Base-by-base conservation (phyloP, 2,329 filamentous ascomycete species). In the Bipolaris victoriae region DNA sequence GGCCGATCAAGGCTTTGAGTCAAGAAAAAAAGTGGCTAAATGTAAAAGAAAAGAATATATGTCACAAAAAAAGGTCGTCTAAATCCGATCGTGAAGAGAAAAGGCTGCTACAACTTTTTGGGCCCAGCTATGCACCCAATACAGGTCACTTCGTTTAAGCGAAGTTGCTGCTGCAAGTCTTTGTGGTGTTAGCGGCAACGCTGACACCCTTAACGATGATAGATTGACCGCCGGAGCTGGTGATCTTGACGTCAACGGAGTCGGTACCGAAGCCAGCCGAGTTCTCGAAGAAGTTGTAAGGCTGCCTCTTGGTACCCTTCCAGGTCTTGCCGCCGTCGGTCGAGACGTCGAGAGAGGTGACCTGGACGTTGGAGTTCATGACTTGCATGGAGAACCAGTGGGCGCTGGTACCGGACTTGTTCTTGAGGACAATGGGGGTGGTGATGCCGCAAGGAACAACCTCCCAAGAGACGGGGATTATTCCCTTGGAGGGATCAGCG, bases 341-440 rank as follows among this genome's bases (percentile, higher is more conserved):
- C 57, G 83, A 86, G 56, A 89, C 86, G 63, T 89, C 86, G 22
- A 89, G 78, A 61, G 76, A 80, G 51, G 78, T 65, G 39, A 89
- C 80, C 15, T 81, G 79, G 58, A 84, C 78, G 70, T 87, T 87
- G 66, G 83, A 77, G 74, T 89, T 88, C 66, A 87, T 79, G 41
- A 89, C 86, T 72, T 90, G 87, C 80, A 87, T 86, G 46, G 79
- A 80, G 76, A 86, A 86, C 83, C 83, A 85, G 71, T 80, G 80
- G 29, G 74, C 68, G 4, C 80, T 82, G 3, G 81, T 80, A 22
- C 82, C 82, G 20, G 78, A 76, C 70, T 86, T 85, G 75, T 83
- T 84, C 71, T 81, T 79, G 22, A 86, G 76, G 44, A 77, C 64
- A 9, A 86, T 72, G 1, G 82, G 80, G 0, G 76, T 73, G 46